Conservation (phyloP, 345 rosid genomes). For the Limnanthes douglasii region DNA sequence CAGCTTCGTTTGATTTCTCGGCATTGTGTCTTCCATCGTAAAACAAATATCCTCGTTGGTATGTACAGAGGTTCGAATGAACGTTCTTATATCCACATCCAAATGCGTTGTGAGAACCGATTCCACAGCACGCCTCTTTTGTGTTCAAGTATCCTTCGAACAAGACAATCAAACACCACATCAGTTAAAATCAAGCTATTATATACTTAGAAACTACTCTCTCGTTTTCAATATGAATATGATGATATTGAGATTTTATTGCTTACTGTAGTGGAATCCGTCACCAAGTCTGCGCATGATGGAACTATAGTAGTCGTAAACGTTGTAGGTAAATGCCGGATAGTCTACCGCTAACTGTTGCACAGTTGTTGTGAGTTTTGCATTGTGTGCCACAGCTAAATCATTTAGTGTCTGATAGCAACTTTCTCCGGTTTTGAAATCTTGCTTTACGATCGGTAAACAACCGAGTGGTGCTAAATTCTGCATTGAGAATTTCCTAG, state of each 20-base stretch:
- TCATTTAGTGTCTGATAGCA: conserved; percentile 10
- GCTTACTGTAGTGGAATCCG: no score
- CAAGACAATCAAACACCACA: neutral
- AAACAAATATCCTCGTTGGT: conserved; percentile 15
- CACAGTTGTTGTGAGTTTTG: conserved; percentile 8
- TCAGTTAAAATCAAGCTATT: neutral
- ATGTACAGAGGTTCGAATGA: conserved; percentile 11
- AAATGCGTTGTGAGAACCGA: conserved; percentile 14
- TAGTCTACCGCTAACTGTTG: conserved; percentile 5
- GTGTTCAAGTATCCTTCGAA: conserved; percentile 6
- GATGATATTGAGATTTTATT: no score
- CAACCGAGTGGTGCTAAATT: conserved; percentile 22
- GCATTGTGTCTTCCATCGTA: conserved; percentile 21
- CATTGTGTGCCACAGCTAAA: conserved; percentile 16
- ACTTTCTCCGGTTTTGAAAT: neutral
- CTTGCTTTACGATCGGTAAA: conserved; percentile 16
- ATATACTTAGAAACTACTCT: neutral
- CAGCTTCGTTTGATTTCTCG: conserved; percentile 12
- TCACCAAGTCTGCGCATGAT: conserved; percentile 4
- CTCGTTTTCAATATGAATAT: neutral
- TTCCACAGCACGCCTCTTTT: conserved; percentile 9
- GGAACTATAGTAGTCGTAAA: conserved; percentile 12
- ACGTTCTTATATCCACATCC: conserved; percentile 16
- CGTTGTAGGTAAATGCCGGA: conserved; percentile 11
- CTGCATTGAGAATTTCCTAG: conserved; percentile 14